A percentile compares a stretch with the other conserved stretches of the same genome.
These are phyloP conservation scores for Colletotrichum sansevieriae DNA, from an alignment of 2,329 filamentous ascomycete genomes.

Conservation along the genomic window DNA sequence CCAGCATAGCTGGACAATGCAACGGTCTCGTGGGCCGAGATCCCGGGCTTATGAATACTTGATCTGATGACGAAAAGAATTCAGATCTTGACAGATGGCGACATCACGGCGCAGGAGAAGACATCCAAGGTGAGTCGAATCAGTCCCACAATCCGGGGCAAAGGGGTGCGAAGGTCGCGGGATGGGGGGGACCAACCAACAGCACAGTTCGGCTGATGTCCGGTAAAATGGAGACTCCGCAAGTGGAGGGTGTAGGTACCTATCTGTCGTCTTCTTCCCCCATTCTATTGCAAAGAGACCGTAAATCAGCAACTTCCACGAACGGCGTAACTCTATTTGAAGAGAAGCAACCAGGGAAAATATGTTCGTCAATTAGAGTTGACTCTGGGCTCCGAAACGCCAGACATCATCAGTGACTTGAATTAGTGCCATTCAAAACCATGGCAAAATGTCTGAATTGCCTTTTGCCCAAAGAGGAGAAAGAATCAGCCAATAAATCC, in stretches of 20 bases:
- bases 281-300: too few relatives aligned
- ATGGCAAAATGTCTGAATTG: not conserved
- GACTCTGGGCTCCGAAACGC: too few relatives aligned
- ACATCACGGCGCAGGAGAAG: not conserved
- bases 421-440: too few relatives aligned
- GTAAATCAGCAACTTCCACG: too few relatives aligned
- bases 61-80: not conserved
- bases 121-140: not conserved
- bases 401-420: too few relatives aligned
- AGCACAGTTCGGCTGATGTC: not conserved
- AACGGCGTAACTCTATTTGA: too few relatives aligned
- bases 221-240: constrained; percentile 17
- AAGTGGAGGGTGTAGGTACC: too few relatives aligned
- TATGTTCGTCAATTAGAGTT: too few relatives aligned
- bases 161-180: not conserved
- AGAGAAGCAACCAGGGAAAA: too few relatives aligned
- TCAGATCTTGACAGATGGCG: not conserved
- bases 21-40: constrained; percentile 23
- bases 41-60: constrained; percentile 4
- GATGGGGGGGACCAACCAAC: not conserved
- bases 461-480: not conserved
- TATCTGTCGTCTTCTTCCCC: too few relatives aligned
- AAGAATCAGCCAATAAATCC: not conserved
- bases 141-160: too few relatives aligned
- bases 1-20: not conserved